Conservation (phyloP, 2,329 filamentous ascomycete species). For the Alternaria angustiovoidea region DNA sequence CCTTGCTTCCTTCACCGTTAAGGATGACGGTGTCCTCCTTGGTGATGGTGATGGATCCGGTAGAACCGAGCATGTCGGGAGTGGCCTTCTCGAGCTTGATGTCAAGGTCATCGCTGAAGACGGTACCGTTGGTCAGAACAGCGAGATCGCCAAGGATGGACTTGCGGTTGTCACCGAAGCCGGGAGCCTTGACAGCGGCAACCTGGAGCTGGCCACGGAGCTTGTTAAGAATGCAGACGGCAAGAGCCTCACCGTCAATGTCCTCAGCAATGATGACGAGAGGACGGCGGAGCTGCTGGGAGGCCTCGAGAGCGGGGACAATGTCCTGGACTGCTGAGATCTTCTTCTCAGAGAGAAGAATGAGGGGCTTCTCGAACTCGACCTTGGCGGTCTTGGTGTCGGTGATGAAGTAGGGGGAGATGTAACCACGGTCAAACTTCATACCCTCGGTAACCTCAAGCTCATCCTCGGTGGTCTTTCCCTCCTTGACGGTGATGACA, state of each 20-base stretch:
- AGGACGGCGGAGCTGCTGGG: conserved; percentile 91
- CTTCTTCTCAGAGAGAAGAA: conserved; percentile 99
- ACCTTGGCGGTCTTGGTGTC: conserved; percentile 98
- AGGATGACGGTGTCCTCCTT: conserved; percentile 99
- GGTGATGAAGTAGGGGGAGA: conserved; percentile 99
- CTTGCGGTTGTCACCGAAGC: conserved; percentile 99
- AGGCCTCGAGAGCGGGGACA: conserved; percentile 95
- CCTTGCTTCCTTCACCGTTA: conserved; percentile 96
- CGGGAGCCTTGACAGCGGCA: conserved; percentile 96
- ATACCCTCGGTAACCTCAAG: conserved; percentile 99
- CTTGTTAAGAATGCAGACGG: conserved; percentile 99
- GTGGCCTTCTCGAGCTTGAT: conserved; percentile 99
- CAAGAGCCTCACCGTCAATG: conserved; percentile 97
- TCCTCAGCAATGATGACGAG: conserved; percentile 99
- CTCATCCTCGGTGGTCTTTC: conserved; percentile 97
- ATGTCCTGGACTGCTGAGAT: conserved; percentile 99
- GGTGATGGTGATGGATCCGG: conserved; percentile 98
- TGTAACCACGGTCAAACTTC: conserved; percentile 99
- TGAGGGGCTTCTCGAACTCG: conserved; percentile 98
- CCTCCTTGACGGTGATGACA: conserved; percentile 99
- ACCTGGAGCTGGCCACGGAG: conserved; percentile 99
- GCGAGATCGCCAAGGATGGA: conserved; percentile 97
- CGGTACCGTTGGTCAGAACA: conserved; percentile 93
- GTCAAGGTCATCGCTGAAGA: conserved; percentile 98
- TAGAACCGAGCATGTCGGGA: conserved; percentile 93